Conservation (phyloP, 2,329 filamentous ascomycete species). For the Fusarium hostae region DNA sequence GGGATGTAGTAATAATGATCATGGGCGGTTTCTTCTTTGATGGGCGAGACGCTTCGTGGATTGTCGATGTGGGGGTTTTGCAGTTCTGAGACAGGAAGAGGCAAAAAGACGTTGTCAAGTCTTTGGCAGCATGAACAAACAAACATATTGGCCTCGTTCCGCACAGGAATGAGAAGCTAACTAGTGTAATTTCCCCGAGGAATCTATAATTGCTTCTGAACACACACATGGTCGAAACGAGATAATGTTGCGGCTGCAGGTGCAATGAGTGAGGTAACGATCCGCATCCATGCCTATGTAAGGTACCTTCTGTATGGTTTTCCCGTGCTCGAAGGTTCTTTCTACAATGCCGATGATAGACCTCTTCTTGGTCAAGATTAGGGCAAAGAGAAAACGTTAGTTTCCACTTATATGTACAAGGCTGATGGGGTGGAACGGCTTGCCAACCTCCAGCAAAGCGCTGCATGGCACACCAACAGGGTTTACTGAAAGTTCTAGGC, state of each 20-base stretch:
- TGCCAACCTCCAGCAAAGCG: neutral
- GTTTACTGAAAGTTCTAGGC: neutral
- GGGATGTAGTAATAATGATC: neutral
- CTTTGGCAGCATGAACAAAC: constrained; percentile 17
- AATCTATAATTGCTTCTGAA: constrained; percentile 49
- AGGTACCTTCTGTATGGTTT: neutral
- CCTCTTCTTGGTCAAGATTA: constrained; percentile 8
- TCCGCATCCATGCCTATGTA: constrained; percentile 4
- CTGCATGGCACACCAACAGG: constrained; percentile 7
- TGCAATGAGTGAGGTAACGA: constrained; percentile 12
- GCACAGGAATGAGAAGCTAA: constrained; percentile 29
- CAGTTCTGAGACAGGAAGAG: constrained; percentile 25
- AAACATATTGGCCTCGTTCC: constrained; percentile 10
- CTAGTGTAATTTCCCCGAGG: constrained; percentile 47
- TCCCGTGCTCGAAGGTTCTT: neutral
- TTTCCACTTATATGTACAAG: neutral
- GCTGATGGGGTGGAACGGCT: neutral
- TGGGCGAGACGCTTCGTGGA: constrained; percentile 11
- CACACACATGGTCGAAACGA: constrained; percentile 22
- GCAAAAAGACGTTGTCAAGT: constrained; percentile 5
- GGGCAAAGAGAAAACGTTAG: constrained; percentile 14
- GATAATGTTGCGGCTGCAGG: constrained; percentile 19
- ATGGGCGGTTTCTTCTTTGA: constrained; percentile 2
- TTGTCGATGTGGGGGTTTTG: constrained; percentile 34
- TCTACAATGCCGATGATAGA: neutral